Percentiles rank a stretch among this genome's conserved stretches.
These are phyloP conservation scores for Nannizzia gypsea DNA, from an alignment of 2,329 filamentous ascomycete genomes.

Conservation along the genomic window DNA sequence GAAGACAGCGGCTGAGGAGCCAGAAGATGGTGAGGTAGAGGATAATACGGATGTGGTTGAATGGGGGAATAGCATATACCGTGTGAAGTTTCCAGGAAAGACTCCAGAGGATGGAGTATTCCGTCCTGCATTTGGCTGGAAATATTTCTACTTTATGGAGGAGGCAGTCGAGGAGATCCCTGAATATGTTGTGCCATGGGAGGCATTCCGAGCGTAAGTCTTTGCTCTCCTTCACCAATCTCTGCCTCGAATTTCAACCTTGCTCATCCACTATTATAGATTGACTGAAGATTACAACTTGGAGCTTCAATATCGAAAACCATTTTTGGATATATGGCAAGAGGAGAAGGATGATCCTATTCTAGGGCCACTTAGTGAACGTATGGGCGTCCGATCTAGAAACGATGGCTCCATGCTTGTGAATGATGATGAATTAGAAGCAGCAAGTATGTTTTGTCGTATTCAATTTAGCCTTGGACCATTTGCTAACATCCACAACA, in stretches of 20 bases:
- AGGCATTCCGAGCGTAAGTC: constrained; percentile 70
- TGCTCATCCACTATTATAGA: constrained; percentile 17
- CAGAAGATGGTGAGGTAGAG: constrained; percentile 40
- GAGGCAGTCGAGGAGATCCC: constrained; percentile 94
- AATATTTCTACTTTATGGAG: constrained; percentile 91
- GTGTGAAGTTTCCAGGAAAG: constrained; percentile 72
- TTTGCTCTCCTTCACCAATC: neutral
- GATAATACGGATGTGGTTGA: constrained; percentile 55
- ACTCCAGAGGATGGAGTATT: constrained; percentile 82
- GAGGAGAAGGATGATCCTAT: constrained; percentile 76
- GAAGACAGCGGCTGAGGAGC: constrained; percentile 19
- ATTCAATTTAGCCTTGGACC: neutral
- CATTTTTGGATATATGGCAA: constrained; percentile 83
- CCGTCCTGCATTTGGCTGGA: constrained; percentile 91
- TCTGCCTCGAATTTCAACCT: neutral
- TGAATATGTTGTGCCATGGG: constrained; percentile 97
- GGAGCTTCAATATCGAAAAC: constrained; percentile 85
- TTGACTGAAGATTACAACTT: constrained; percentile 94
- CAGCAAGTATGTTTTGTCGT: constrained; percentile 46
- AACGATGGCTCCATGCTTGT: constrained; percentile 56
- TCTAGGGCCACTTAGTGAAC: constrained; percentile 73
- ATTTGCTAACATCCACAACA: constrained; percentile 9
- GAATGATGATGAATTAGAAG: constrained; percentile 80
- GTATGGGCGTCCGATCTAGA: constrained; percentile 83
- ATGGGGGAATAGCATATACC: constrained; percentile 91